Evolutionary conservation across 1,139 yeast species (phyloP).

Genomic region (Sugiyamaella castrensis): DNA sequence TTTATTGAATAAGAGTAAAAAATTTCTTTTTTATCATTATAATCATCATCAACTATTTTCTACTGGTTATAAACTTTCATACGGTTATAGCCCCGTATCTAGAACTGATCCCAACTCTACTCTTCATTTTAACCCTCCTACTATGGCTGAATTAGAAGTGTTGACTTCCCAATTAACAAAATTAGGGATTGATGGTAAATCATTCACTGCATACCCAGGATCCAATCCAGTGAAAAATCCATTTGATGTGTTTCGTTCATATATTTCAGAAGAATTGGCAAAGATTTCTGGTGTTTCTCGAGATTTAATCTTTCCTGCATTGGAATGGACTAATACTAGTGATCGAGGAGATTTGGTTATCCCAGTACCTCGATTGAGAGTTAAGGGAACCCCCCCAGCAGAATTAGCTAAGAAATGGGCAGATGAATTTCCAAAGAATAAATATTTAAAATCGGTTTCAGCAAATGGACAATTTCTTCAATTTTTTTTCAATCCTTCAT

Average conservation of each 20-base stretch:
- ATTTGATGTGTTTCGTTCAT: constrained; percentile 81
- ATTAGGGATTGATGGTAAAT: constrained; percentile 32
- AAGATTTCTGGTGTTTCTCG: constrained; percentile 69
- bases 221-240: constrained; percentile 74
- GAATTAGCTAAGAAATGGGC: constrained; percentile 87
- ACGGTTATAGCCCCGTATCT: constrained; percentile 13
- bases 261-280: constrained; percentile 75
- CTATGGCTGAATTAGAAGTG: constrained; percentile 32
- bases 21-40: neutral
- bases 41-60: neutral
- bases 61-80: neutral
- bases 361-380: constrained; percentile 89
- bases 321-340: constrained; percentile 75
- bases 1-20: too few species aligned
- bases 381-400: constrained; percentile 82
- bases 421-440: constrained; percentile 47
- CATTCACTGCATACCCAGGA: constrained; percentile 37
- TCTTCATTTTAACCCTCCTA: constrained; percentile 18
- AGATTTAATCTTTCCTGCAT: constrained; percentile 70
- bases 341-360: constrained; percentile 92
- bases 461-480: constrained; percentile 92
- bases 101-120: constrained; percentile 9
- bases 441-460: constrained; percentile 63
- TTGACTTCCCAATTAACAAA: constrained; percentile 30
- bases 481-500: constrained; percentile 69